Percentiles rank a stretch among this genome's conserved stretches.
Evolutionary conservation across 163 green algal species (phyloP).

Genomic region (Scenedesmus sp.): DNA sequence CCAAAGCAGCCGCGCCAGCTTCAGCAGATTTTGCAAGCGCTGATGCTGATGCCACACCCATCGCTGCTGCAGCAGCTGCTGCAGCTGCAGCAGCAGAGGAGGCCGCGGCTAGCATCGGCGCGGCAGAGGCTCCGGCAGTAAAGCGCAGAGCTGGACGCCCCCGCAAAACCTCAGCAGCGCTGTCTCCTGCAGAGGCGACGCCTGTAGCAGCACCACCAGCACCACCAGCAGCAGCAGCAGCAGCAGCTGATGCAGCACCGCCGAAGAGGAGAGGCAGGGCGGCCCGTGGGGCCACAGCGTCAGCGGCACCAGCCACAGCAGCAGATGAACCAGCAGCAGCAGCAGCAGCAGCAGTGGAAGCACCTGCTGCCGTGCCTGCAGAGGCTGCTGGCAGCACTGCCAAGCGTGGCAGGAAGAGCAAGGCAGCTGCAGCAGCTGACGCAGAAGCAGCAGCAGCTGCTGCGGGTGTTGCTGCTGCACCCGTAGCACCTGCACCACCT

Average conservation of each 20-base stretch:
- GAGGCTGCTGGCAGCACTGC: not conserved
- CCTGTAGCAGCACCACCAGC: not conserved
- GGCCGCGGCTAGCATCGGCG: not conserved
- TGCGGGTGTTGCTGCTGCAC: not conserved
- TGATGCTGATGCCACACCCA: not conserved
- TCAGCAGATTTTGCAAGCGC: not conserved
- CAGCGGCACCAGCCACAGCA: not conserved
- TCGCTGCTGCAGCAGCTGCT: not conserved
- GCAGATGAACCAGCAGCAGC: not conserved
- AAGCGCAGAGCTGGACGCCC: not conserved
- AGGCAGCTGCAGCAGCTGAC: not conserved
- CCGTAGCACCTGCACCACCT: not conserved
- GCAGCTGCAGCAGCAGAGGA: not conserved
- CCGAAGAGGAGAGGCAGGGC: slow-evolving; percentile 6
- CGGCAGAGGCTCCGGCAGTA: not conserved
- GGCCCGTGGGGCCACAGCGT: not conserved
- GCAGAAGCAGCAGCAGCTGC: not conserved
- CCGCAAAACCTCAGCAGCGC: slow-evolving; percentile 15
- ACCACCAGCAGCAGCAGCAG: not conserved
- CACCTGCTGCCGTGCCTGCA: not conserved
- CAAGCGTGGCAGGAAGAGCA: not conserved
- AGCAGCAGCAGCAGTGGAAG: not conserved
- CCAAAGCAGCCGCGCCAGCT: not conserved
- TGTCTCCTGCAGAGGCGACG: slow-evolving; percentile 9
- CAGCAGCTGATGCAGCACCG: not conserved